Evolutionary conservation across 2,329 filamentous ascomycete genomes (phyloP), one percentile per base, ranked within the genome.

Genomic region (Ceratocystis smalleyi): DNA sequence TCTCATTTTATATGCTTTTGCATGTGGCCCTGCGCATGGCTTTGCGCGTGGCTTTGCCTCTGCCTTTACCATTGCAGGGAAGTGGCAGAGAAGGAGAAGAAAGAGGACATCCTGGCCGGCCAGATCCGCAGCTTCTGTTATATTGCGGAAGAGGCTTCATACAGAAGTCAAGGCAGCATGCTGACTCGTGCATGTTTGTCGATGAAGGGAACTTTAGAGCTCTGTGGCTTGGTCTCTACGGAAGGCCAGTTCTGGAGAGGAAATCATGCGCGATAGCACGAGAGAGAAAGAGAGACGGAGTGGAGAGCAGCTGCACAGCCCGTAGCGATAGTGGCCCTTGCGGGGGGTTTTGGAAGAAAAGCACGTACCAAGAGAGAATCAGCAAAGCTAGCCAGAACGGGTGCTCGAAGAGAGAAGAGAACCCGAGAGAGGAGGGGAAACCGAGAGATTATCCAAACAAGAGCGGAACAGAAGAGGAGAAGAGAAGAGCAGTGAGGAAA

Each of bases 191-290:
- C 54, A 57, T 57, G 54, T 30, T 30, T 57, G 54, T 57, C 30
- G 54, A 57, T 35, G 54, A 35, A 57, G 54, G 54, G 54, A 57
- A 57, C 54, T 57, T 57, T 57, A n/a, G 54, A 57, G 54, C 54
- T 57, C 54, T 57, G 54, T 57, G 54, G 54, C 54, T 57, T 57
- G 54, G 54, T 57, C 24, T 24, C 24, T 19, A 27, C 30, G 15
- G n/a, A 55, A 22, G 6, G 17, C 51, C 51, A 30, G 27, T 24
- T 55, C 15, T 55, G 4, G 0, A 27, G 5, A 55, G 27, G 24
- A 17, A 55, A 30, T 32, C 51, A 30, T 55, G 51, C 51, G 27
- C 12, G 51, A 12, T 12, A 24, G n/a, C 47, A 51, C 8, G n/a
- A 24, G 8, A 51, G n/a, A 30, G 22, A 55, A 6, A 7, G 12